phyloP scores from a whole-genome alignment of 2,329 filamentous ascomycete genomes.

The Ophiostoma populinum region DNA sequence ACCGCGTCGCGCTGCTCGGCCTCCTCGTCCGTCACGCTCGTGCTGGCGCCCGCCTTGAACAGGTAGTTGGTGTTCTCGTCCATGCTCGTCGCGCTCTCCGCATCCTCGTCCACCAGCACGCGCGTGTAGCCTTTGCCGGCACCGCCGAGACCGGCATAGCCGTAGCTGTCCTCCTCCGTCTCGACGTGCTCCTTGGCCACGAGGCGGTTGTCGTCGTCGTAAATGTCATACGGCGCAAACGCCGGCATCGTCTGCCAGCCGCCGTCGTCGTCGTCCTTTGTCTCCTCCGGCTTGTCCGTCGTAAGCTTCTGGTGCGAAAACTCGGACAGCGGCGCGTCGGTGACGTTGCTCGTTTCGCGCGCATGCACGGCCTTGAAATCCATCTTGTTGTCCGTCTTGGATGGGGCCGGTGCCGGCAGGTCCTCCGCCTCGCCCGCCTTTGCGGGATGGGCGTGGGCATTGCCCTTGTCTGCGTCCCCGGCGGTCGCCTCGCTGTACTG shows the following conservation, averaged over 20 bases:
- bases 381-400: slow-evolving; percentile 12
- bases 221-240: slow-evolving; percentile 83
- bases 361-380: slow-evolving; percentile 16
- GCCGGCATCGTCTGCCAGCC: slow-evolving; percentile 92
- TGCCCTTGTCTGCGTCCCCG: no score
- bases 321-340: slow-evolving; percentile 43
- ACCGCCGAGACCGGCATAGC: slow-evolving; percentile 64
- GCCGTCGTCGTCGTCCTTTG: slow-evolving; percentile 39
- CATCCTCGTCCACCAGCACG: slow-evolving; percentile 90
- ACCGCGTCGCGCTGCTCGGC: slow-evolving; percentile 75
- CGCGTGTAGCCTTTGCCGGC: slow-evolving; percentile 91
- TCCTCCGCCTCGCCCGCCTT: slow-evolving; percentile 4
- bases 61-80: slow-evolving; percentile 95
- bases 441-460: no score
- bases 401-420: slow-evolving; percentile 4
- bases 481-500: no score
- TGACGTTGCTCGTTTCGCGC: slow-evolving; percentile 23
- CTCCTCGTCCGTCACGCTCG: slow-evolving; percentile 45
- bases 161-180: slow-evolving; percentile 46
- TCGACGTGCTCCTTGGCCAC: slow-evolving; percentile 66
- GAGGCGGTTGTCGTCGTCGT: slow-evolving; percentile 81
- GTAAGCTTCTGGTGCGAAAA: slow-evolving; percentile 79
- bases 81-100: slow-evolving; percentile 83
- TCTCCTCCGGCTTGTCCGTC: slow-evolving; percentile 34
- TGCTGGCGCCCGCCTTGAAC: slow-evolving; percentile 48